Evolutionary conservation across 345 rosid species (phyloP).

Genomic region (Erucastrum elatum): DNA sequence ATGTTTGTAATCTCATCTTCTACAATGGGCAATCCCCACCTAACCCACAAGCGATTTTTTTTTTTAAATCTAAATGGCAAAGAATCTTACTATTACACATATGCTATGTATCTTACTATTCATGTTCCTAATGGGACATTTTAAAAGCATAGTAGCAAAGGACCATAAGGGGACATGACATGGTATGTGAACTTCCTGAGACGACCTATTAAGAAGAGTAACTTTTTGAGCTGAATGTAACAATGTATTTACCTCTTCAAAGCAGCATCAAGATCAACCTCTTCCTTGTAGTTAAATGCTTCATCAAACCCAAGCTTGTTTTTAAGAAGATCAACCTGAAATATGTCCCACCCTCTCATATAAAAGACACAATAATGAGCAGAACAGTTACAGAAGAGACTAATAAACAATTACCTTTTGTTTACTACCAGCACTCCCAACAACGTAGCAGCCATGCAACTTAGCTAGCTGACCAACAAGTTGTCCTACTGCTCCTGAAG

Average conservation of each 20-base stretch:
- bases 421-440: slow-evolving; percentile 67
- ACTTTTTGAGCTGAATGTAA: neutral
- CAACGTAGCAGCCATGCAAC: slow-evolving; percentile 68
- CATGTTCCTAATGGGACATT: neutral
- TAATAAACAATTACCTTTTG: slow-evolving; percentile 42
- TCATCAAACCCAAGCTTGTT: slow-evolving; percentile 64
- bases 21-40: neutral
- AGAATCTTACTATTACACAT: neutral
- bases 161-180: neutral
- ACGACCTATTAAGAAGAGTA: neutral
- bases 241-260: slow-evolving; percentile 55
- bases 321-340: slow-evolving; percentile 63
- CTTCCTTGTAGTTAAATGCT: slow-evolving; percentile 79
- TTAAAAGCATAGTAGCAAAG: neutral
- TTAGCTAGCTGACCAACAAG: slow-evolving; percentile 82
- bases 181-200: neutral
- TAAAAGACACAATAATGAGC: neutral
- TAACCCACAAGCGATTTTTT: neutral
- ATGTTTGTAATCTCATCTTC: neutral
- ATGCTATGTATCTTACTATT: neutral
- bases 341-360: neutral
- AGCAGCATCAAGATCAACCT: slow-evolving; percentile 52
- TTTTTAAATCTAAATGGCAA: neutral
- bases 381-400: neutral
- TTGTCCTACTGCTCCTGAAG: slow-evolving; percentile 78